Conservation (phyloP, 176 grass and related monocot genomes). For the Puya raimondii region DNA sequence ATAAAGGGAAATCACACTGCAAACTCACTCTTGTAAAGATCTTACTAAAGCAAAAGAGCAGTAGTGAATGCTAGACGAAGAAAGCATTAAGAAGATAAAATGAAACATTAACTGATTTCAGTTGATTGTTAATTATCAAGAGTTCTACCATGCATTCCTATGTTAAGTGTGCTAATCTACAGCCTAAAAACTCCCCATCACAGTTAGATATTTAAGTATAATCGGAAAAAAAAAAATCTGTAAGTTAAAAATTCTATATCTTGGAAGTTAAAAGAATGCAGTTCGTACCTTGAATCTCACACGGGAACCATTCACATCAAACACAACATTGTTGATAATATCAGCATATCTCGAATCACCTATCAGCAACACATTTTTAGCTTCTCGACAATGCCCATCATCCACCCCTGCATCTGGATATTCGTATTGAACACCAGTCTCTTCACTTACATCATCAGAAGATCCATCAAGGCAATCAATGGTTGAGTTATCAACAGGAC, state of each 20-base stretch:
- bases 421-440: conserved; percentile 27
- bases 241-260: not conserved
- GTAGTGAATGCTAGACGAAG: too few relatives aligned
- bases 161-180: too few relatives aligned
- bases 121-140: too few relatives aligned
- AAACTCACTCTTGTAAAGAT: not conserved
- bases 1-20: not conserved
- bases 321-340: conserved; percentile 44
- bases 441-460: conserved; percentile 21
- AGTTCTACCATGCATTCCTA: too few relatives aligned
- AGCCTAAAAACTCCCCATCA: not conserved
- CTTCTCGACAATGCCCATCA: conserved; percentile 32
- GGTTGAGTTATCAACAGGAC: conserved; percentile 13
- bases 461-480: conserved; percentile 11
- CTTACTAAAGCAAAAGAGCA: not conserved
- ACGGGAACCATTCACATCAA: conserved; percentile 41
- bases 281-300: conserved; percentile 68
- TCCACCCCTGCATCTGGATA: conserved; percentile 48
- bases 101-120: too few relatives aligned
- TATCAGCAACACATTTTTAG: conserved; percentile 20
- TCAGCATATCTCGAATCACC: conserved; percentile 26
- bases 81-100: too few relatives aligned
- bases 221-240: too few relatives aligned
- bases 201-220: too few relatives aligned
- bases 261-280: not conserved